phyloP scores from a whole-genome alignment of 1,139 yeast species.

The Pichia sp. region DNA sequence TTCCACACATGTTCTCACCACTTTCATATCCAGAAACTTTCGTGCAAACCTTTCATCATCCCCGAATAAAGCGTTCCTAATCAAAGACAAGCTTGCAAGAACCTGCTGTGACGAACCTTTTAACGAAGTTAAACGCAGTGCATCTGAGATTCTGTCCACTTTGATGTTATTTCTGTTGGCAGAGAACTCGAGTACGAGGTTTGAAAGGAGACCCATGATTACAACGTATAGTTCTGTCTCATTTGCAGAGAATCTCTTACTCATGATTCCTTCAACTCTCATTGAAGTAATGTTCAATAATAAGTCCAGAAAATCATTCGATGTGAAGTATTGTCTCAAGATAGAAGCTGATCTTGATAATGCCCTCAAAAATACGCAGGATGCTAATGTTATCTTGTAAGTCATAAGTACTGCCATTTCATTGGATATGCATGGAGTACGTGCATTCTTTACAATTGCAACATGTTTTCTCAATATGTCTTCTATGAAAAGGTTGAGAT shows the following conservation, averaged over 20 bases:
- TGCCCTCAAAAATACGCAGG: slow-evolving; percentile 59
- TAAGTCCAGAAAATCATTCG: slow-evolving; percentile 45
- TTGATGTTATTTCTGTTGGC: slow-evolving; percentile 3
- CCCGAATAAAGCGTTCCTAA: slow-evolving; percentile 48
- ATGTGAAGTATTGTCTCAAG: slow-evolving; percentile 61
- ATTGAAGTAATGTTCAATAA: slow-evolving; percentile 39
- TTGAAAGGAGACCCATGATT: slow-evolving; percentile 65
- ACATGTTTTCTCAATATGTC: slow-evolving; percentile 2
- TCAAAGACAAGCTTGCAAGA: slow-evolving; percentile 48
- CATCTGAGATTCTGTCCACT: too few species aligned
- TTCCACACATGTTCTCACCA: too few species aligned
- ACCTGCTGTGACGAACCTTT: too few species aligned
- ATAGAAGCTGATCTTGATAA: slow-evolving; percentile 68
- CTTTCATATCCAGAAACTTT: too few species aligned
- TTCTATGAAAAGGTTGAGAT: neutral
- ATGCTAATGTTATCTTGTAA: too few species aligned
- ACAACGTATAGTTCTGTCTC: slow-evolving; percentile 48
- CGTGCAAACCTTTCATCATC: too few species aligned
- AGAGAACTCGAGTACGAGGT: slow-evolving; percentile 73
- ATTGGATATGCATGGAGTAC: slow-evolving; percentile 28
- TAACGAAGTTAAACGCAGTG: too few species aligned
- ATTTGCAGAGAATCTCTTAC: too few species aligned
- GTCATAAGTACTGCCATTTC: too few species aligned
- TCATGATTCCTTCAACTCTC: slow-evolving; percentile 20
- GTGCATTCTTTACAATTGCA: neutral